Evolutionary conservation across 2,329 filamentous ascomycete genomes (phyloP).

Genomic region (Phialocephala subalpina): DNA sequence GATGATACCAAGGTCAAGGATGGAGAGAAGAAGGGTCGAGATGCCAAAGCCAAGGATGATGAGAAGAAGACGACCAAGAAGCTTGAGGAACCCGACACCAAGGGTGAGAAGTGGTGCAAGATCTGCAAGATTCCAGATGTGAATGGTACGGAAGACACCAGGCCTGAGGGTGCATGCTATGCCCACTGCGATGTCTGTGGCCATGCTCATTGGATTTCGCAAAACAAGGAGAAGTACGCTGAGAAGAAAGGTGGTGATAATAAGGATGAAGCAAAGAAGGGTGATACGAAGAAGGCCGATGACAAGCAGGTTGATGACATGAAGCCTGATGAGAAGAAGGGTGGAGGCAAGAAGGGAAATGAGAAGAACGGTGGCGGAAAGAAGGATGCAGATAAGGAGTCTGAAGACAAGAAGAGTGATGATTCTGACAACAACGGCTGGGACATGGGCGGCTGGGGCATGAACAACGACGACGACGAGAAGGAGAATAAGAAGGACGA

Average conservation of each 20-base stretch:
- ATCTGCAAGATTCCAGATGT: neutral
- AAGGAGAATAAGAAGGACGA: too few relatives aligned
- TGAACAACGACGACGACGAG: too few relatives aligned
- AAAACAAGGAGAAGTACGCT: neutral
- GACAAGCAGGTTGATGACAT: constrained; percentile 6
- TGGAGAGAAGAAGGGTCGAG: neutral
- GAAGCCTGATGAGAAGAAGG: constrained; percentile 35
- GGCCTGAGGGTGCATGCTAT: neutral
- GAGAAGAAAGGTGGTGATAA: neutral
- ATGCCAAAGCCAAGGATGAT: neutral
- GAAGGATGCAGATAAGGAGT: constrained; percentile 10
- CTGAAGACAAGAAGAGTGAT: neutral
- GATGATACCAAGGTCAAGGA: neutral
- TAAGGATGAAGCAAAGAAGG: constrained; percentile 4
- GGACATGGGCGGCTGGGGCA: too few relatives aligned
- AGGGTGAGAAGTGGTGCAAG: neutral
- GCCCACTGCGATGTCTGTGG: neutral
- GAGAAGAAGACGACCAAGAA: neutral
- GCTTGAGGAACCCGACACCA: neutral
- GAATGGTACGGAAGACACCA: neutral
- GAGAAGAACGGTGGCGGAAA: neutral
- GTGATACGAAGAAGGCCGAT: constrained; percentile 4
- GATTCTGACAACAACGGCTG: neutral
- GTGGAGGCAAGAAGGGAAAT: constrained; percentile 37
- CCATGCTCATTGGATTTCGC: neutral